phyloP scores from a whole-genome alignment of 2,329 filamentous ascomycete species.

The Diaporthe vaccinii region DNA sequence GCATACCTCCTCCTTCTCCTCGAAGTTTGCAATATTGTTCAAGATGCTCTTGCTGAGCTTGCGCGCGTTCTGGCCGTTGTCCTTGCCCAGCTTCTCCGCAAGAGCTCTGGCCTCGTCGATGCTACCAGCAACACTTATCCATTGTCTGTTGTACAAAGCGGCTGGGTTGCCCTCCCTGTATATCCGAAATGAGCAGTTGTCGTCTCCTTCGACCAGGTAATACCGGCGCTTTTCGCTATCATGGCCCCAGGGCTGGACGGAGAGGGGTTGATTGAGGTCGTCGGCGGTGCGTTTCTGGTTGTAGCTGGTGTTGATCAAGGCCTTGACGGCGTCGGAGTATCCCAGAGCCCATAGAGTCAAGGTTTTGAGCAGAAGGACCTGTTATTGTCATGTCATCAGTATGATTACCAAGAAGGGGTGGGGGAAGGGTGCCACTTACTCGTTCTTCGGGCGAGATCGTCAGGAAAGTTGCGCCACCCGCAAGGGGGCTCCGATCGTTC shows the following conservation, averaged over 20 bases:
- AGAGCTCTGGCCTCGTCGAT: constrained; percentile 88
- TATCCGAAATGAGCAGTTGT: constrained; percentile 93
- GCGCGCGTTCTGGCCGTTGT: constrained; percentile 85
- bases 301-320: constrained; percentile 88
- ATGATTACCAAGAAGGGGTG: neutral
- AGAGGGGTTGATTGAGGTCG: constrained; percentile 84
- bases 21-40: constrained; percentile 87
- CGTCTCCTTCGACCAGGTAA: constrained; percentile 92
- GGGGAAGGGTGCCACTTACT: constrained; percentile 63
- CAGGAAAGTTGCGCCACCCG: constrained; percentile 84
- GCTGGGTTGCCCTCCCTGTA: constrained; percentile 94
- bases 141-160: constrained; percentile 77
- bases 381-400: constrained; percentile 44
- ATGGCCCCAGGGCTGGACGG: constrained; percentile 83
- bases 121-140: constrained; percentile 92
- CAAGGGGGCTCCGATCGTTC: constrained; percentile 86
- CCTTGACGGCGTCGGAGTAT: constrained; percentile 86
- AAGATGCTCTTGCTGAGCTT: constrained; percentile 83
- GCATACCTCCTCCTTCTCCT: constrained; percentile 82
- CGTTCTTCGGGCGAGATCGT: constrained; percentile 85
- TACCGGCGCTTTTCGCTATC: constrained; percentile 93
- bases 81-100: constrained; percentile 81
- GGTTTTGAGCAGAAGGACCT: constrained; percentile 87
- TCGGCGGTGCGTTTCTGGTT: constrained; percentile 87
- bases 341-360: constrained; percentile 91